These are phyloP conservation scores for Penicillium hordei DNA, from an alignment of 2,329 filamentous ascomycete genomes.

Conservation along the genomic window DNA sequence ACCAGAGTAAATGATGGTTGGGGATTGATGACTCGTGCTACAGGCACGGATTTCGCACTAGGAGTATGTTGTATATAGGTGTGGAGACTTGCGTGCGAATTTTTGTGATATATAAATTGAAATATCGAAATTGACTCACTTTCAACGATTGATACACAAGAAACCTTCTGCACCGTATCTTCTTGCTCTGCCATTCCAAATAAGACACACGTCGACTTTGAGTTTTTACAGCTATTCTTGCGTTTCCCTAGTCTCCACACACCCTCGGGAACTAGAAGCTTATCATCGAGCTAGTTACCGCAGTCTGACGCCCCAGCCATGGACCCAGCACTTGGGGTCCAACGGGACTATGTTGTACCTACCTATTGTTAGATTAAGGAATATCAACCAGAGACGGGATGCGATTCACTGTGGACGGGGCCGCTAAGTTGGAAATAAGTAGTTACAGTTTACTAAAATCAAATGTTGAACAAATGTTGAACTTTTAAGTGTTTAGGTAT, in stretches of 20 bases:
- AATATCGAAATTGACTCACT: not conserved
- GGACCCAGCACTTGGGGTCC: too few species aligned
- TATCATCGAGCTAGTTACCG: not conserved
- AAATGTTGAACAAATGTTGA: not conserved
- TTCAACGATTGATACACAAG: not conserved
- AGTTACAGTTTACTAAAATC: not conserved
- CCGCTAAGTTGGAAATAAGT: not conserved
- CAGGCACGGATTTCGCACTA: not conserved
- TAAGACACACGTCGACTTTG: not conserved
- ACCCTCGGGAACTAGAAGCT: not conserved
- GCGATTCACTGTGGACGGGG: too few species aligned
- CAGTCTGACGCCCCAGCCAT: not conserved
- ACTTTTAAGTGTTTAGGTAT: too few species aligned
- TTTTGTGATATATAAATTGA: not conserved
- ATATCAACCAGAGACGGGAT: too few species aligned
- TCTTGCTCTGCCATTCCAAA: not conserved
- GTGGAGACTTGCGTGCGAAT: not conserved
- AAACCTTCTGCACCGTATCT: not conserved
- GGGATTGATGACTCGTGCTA: not conserved
- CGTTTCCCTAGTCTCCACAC: not conserved
- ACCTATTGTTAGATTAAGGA: not conserved
- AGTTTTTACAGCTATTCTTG: not conserved
- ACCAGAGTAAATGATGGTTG: conserved; percentile 4
- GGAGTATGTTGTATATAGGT: not conserved
- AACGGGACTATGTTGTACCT: too few species aligned